Base-by-base conservation (phyloP, 2,329 filamentous ascomycete species). In the Pestalotiopsis fici region DNA sequence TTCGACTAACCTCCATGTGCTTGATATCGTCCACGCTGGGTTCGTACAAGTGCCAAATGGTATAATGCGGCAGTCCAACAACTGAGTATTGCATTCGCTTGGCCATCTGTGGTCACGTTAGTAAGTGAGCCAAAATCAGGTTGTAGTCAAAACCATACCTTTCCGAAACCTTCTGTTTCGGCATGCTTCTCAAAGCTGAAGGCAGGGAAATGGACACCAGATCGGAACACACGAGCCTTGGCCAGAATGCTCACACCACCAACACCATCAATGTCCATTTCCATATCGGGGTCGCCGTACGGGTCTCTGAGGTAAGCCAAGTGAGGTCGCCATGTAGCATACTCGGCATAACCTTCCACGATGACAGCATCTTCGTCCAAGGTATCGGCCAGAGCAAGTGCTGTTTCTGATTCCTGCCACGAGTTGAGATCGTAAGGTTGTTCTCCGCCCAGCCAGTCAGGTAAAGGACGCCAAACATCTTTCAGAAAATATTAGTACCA, bases 131-230 rank as follows among this genome's bases (percentile, higher is more conserved):
- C 2, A 0, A 27, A 31, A 25, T 47, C 12, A 12, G 43, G 43
- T 1, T 50, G 31, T 18, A 35, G n/a, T 31, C 6, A 47, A 47
- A 60, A 27, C 23, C 1, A 65, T 84, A 97, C 95, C 91, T 99
- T 99, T 81, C 96, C 96, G 78, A 99, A 99, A 0, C 94, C 96
- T 83, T 99, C 96, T 0, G 96, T 99, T 80, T 99, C 96, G 5
- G 96, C 96, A 79, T 99, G 96, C 82, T 97, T 98, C 81, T 99
- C 94, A 71, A 99, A 99, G 78, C 94, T 97, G 78, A 99, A 99
- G 1, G 96, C 96, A 3, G 96, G 96, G 82, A 99, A 99, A 80
- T 99, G 96, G 39, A 97, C 95, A 56, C 96, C 96, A 59, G 93
- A 91, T 69, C 96, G 90, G 84, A 99, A 99, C 0, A 99, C 96